Evolutionary conservation across 2,329 filamentous ascomycete species (phyloP).

Genomic region (Nannizzia gypsea): DNA sequence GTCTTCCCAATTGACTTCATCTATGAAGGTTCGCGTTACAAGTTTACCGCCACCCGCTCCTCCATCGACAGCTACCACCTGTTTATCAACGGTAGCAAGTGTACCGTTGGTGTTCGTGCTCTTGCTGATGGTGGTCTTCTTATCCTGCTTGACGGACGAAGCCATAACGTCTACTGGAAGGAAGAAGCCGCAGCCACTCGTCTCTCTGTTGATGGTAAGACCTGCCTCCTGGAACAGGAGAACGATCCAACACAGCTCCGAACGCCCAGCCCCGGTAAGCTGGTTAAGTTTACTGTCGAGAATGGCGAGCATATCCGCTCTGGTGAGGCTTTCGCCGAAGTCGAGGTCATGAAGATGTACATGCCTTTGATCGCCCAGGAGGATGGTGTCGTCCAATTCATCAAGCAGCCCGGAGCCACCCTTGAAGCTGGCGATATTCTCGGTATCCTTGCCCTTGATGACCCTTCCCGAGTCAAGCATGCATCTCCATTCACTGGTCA

Average conservation of each 20-base stretch:
- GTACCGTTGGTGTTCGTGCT: conserved; percentile 80
- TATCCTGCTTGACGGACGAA: conserved; percentile 78
- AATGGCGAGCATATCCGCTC: conserved; percentile 88
- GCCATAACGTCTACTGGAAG: conserved; percentile 99
- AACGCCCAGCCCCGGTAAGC: conserved; percentile 88
- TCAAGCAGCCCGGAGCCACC: conserved; percentile 97
- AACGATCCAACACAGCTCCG: conserved; percentile 96
- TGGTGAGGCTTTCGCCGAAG: conserved; percentile 87
- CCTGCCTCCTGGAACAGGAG: conserved; percentile 92
- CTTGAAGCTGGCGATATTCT: conserved; percentile 96
- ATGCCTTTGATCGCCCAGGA: conserved; percentile 95
- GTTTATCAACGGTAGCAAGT: conserved; percentile 98
- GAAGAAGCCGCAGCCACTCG: conserved; percentile 94
- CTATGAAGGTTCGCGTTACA: conserved; percentile 92
- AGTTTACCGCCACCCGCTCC: conserved; percentile 91
- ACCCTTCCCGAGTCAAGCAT: conserved; percentile 92
- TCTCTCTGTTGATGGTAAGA: conserved; percentile 94
- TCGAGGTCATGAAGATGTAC: conserved; percentile 99
- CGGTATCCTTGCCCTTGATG: conserved; percentile 90
- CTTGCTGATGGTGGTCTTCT: conserved; percentile 89
- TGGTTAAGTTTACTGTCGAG: conserved; percentile 95
- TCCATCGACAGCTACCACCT: conserved; percentile 90
- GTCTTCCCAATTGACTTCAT: conserved; percentile 98
- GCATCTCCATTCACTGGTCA: conserved; percentile 87
- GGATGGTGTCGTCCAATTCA: conserved; percentile 90